Base-by-base conservation (phyloP, 2,329 filamentous ascomycete species). In the Pyrenochaeta sp. region DNA sequence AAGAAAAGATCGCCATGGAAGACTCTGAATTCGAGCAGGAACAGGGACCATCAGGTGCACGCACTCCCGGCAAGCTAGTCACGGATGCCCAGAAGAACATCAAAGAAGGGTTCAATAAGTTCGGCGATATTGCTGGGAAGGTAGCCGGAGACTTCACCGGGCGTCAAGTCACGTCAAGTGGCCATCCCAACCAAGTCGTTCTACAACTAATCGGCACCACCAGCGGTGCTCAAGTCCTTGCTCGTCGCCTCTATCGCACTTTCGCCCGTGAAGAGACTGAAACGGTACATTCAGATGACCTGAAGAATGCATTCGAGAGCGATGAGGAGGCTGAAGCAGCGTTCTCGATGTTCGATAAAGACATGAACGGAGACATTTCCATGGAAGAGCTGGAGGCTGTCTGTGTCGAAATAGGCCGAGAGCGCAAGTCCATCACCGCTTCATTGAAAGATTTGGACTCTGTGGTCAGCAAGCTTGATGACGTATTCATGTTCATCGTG, bases 361-460 rank as follows among this genome's bases (percentile, higher is more conserved):
- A 98, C 67, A 86, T 97, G 79, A 98, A 98, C 60, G 94, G 93
- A 3, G 94, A 98, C 68, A 96, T 97, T 44, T 96, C 91, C 0
- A 92, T 97, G 85, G 92, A 97, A 68, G 94, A 97, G 73, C 85
- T 98, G 18, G 93, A 97, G 75, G 87, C 91, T 18, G 92, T 96
- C 20, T 96, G 92, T 76, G 93, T 96, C 45, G 94, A 98, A 71
- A 95, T 97, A 61, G 92, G 94, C 31, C 86, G 94, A 14, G 94
- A 98, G 79, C 90, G 94, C 71, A 98, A 97, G 75, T 92, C 92
- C 7, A 97, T 98, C 64, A 94, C 92, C 0, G 94, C 93, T 1
- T 97, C 93, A 0, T 81, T 98, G 54, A 97, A 97, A 77, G 94
- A 98, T 78, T 81, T 98, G 11, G 94, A 98, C 75, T 96, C 91